Base-by-base conservation (phyloP, 2,329 filamentous ascomycete species). In the Ascochyta pisi region DNA sequence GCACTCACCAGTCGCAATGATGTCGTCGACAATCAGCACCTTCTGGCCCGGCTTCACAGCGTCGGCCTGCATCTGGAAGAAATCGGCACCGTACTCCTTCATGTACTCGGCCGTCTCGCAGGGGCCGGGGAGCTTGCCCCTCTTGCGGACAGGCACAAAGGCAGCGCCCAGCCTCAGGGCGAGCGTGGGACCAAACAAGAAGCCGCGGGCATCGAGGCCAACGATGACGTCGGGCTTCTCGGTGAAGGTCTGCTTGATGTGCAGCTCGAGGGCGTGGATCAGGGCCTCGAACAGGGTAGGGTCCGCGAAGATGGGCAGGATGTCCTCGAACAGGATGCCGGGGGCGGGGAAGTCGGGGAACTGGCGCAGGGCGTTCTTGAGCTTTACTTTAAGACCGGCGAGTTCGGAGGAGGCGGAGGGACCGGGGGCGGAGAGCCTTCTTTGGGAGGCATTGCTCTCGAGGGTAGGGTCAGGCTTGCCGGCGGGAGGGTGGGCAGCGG, bases 311-410 rank as follows among this genome's bases (percentile, higher is more conserved):
- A 98, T 89, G 59, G 95, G 95, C 78, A 99, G 89, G 79, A 99
- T 98, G 76, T 99, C 95, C 81, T 97, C 92, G 79, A 99, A 99
- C 71, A 96, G 84, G 74, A 99, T 94, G 76, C 95, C 94, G 41
- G 90, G 88, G 64, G 89, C 88, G 57, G 94, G 94, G 81, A 97
- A 98, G 83, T 98, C 92, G 71, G 88, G 86, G 81, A 92, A 96
- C 77, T 92, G 88, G 78, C 91, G 90, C 67, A 98, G 86, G 57
- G 89, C 86, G 66, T 80, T 78, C 73, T 87, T 83, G 83, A 93
- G 84, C 79, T 76, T 89, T 80, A 84, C 79, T 77, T 85, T 84
- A 84, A 88, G 85, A 84, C 68, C 55, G 69, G 72, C 58, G 70
- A 74, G 70, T 85, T 86, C 82, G 76, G 76, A 54, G 76, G 76